Evolutionary conservation across 176 grass and related monocot species (phyloP).

Genomic region (Zoysia japonica): DNA sequence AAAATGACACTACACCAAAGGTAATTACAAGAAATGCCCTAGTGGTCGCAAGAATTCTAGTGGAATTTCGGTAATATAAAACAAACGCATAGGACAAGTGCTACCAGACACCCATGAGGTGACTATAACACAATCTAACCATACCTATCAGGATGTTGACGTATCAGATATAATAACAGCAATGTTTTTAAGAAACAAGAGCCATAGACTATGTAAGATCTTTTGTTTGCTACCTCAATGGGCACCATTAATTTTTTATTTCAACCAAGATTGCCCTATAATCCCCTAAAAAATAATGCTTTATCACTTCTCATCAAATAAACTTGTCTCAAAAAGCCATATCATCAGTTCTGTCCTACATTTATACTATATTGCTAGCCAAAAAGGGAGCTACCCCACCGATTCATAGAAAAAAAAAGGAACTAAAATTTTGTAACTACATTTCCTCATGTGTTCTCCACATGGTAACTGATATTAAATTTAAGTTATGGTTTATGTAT

Average conservation of each 20-base stretch:
- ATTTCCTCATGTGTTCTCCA: conserved; percentile 1
- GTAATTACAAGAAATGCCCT: background rate
- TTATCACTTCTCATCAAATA: background rate
- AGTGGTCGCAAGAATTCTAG: background rate
- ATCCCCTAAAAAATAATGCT: background rate
- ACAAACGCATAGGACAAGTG: conserved; percentile 4
- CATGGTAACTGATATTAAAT: background rate
- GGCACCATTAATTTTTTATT: conserved; percentile 5
- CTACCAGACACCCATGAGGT: background rate
- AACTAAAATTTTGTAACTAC: background rate
- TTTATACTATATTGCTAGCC: background rate
- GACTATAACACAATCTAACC: conserved; percentile 25
- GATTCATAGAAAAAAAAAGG: background rate
- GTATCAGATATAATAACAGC: conserved; percentile 30
- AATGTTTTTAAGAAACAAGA: conserved; percentile 22
- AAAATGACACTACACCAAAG: background rate
- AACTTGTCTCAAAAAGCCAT: background rate
- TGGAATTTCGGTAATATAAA: background rate
- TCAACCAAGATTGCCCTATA: background rate
- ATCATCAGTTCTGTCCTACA: background rate
- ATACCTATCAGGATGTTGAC: conserved; percentile 46
- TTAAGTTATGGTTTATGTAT: background rate
- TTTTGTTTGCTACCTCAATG: background rate
- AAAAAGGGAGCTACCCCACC: background rate
- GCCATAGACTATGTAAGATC: background rate